phyloP scores from a whole-genome alignment of 148 eudicot genomes.

The Linanthus parryae region DNA sequence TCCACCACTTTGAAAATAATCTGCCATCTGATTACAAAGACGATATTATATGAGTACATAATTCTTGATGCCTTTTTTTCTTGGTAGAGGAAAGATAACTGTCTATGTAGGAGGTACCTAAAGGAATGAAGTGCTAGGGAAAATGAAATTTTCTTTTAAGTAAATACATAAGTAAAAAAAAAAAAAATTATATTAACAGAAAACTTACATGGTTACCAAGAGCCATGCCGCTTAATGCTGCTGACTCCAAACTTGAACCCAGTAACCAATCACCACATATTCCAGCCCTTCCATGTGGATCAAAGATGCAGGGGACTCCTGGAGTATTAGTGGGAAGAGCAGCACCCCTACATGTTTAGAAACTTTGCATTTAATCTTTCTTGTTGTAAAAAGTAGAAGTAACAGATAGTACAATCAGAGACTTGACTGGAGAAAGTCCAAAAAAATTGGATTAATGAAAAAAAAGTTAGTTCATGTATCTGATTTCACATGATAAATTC shows the following conservation, averaged over 20 bases:
- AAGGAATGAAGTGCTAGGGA: neutral
- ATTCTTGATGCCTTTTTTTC: neutral
- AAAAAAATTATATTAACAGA: neutral
- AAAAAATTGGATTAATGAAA: neutral
- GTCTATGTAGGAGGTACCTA: neutral
- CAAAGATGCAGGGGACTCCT: conserved; percentile 86
- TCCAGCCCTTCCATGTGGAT: conserved; percentile 93
- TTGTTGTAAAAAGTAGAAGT: neutral
- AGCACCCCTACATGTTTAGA: conserved; percentile 71
- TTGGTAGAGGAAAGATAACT: neutral
- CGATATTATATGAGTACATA: neutral
- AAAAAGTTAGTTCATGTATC: neutral
- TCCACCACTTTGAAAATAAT: conserved; percentile 72
- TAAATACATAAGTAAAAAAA: neutral
- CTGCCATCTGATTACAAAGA: conserved; percentile 51
- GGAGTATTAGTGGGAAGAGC: conserved; percentile 98
- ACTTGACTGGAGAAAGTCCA: neutral
- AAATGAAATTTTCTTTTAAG: neutral
- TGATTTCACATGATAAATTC: neutral
- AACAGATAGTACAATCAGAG: neutral
- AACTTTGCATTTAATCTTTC: conserved; percentile 2
- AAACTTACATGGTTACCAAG: conserved; percentile 79
- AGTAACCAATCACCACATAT: conserved; percentile 98
- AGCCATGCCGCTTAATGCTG: conserved; percentile 91
- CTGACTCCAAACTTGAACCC: conserved; percentile 89